Base-by-base conservation (phyloP, 2,329 filamentous ascomycete genomes). In the Pestalotiopsis sp. region DNA sequence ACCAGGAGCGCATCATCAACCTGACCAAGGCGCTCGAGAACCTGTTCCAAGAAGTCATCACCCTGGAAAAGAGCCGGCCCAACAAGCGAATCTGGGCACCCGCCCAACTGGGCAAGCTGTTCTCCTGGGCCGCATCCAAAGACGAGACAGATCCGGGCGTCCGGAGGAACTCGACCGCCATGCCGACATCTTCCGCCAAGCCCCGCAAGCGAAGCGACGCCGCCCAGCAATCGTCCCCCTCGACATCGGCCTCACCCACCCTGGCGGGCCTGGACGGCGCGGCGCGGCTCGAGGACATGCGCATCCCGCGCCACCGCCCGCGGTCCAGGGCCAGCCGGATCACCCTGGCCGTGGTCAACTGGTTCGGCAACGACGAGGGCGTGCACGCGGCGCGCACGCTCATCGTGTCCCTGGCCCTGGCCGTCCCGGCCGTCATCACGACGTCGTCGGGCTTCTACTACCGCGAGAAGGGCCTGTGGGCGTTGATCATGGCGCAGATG, bases 401-500 rank as follows among this genome's bases (percentile, higher is more conserved):
- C 2, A 45, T 63, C n/a, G 11, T 63, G 17, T 39, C 31, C 12
- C 20, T 63, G 4, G 61, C 61, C 31, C 31, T 63, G 9, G 61
- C 27, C 12, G 61, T 63, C 4, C 61, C 61, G 4, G 61, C 61
- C 12, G 61, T 41, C 38, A 39, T 63, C 61, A 38, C 61, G 6
- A 45, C 61, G 13, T 63, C 61, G 9, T 25, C 61, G 6, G 61
- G 61, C 27, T 63, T 63, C 31, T 63, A 63, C 61, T 63, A 63
- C 38, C 61, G 38, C 14, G 61, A 63, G 23, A 63, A 63, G 36
- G 61, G 61, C 4, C 17, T 63, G 31, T 65, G 62, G 62, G 62
- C 39, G n/a, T 12, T 65, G n/a, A 65, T 65, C 36, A 65, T 65
- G 38, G 36, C 38, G 17, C 62, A 65, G 13, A 65, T 65, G 62